These are phyloP conservation scores for Pontederia paniculata DNA, from an alignment of 176 grass and related monocot species.

Conservation along the genomic window DNA sequence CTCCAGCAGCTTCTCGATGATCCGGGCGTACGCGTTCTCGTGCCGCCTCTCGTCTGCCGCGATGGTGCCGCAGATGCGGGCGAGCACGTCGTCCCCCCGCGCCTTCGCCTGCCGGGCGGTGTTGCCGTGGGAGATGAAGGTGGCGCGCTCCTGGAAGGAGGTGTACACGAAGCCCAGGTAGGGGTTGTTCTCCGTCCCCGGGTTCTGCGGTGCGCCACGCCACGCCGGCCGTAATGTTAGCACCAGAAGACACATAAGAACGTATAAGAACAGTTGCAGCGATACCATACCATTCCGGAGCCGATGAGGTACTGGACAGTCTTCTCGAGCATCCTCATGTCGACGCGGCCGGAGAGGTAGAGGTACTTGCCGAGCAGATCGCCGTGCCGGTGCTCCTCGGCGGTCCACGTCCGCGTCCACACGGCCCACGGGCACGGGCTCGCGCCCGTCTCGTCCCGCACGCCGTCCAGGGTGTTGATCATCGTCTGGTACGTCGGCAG, in stretches of 20 bases:
- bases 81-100: slow-evolving; percentile 60
- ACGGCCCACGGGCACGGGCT: slow-evolving; percentile 75
- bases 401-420: slow-evolving; percentile 82
- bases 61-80: slow-evolving; percentile 67
- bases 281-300: slow-evolving; percentile 58
- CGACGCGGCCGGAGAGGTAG: slow-evolving; percentile 85
- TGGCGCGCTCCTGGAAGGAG: slow-evolving; percentile 92
- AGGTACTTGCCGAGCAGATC: slow-evolving; percentile 73
- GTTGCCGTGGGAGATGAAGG: slow-evolving; percentile 85
- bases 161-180: slow-evolving; percentile 96
- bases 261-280: no score
- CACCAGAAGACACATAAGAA: no score
- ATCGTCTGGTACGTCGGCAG: slow-evolving; percentile 96
- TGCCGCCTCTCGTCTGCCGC: slow-evolving; percentile 98
- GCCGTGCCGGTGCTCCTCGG: slow-evolving; percentile 93
- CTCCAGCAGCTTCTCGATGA: slow-evolving; percentile 72
- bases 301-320: slow-evolving; percentile 95
- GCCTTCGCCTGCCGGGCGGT: slow-evolving; percentile 53
- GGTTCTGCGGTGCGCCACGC: slow-evolving; percentile 42
- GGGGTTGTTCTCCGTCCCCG: slow-evolving; percentile 81
- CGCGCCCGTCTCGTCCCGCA: slow-evolving; percentile 88
- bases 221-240: no score
- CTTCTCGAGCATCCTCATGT: slow-evolving; percentile 82
- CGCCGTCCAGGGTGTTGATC: slow-evolving; percentile 92
- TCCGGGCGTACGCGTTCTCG: slow-evolving; percentile 67